Base-by-base conservation (phyloP, 148 eudicot species). In the Cornus suecica region DNA sequence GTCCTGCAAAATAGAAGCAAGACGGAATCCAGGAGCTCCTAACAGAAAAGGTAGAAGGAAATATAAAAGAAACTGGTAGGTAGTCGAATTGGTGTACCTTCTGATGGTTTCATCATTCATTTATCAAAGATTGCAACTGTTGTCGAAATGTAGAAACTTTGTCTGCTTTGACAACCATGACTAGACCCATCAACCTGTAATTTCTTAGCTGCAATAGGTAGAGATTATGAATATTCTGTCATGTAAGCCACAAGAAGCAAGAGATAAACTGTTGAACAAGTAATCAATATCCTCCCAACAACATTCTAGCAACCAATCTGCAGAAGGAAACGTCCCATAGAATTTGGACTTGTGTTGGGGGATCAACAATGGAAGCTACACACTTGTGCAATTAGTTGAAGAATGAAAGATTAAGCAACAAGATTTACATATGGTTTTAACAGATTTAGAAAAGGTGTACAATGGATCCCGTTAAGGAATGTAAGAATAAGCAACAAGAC, bases 131-230 rank as follows among this genome's bases (percentile, higher is more conserved):
- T 25, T 70, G 90, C 86, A 93, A 76, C 82, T 87, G 86, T 67
- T 87, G 63, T 25, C 90, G 82, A 79, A 93, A 91, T 27, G 58
- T 73, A 22, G 86, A 69, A 31, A 81, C 66, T 83, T 90, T 88
- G 14, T 83, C 86, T 30, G 94, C 93, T 81, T 93, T 87, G 32
- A 95, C 77, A 58, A 89, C 89, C 97, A 95, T 93, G 67, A 90
- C 94, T 78, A 95, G 75, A 76, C 98, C 98, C 86, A 73, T 87
- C 58, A 85, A 41, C 85, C 80, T 85, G 75, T 93, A 90, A 70
- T 83, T 80, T 78, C 76, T 93, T 3, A 96, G 82, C 98, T 95
- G 97, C 86, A 90, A 72, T 25, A 45, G 74, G 34, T 1, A 24
- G 26, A 45, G 45, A 31, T 27, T 16, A 71, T 20, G 69, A 25